phyloP scores from a whole-genome alignment of 805 yeast species.

The Lachancea lanzarotensis region DNA sequence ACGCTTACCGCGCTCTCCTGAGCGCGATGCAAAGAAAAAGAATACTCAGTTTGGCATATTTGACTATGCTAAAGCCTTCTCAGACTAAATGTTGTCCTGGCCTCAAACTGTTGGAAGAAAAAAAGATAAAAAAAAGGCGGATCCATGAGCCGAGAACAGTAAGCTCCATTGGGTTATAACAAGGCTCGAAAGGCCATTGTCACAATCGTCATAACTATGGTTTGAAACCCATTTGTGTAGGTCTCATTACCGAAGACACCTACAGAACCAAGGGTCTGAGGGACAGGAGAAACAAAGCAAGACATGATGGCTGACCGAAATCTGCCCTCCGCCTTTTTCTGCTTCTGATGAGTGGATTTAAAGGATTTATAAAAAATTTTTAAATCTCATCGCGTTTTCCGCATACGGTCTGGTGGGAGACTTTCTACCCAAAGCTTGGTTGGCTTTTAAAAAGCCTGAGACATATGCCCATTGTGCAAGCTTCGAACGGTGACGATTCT shows the following conservation, averaged over 20 bases:
- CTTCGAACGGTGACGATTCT: slow-evolving; percentile 72
- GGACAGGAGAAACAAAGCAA: slow-evolving; percentile 16
- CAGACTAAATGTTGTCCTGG: slow-evolving; percentile 2
- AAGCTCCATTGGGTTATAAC: slow-evolving; percentile 78
- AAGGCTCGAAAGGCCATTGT: slow-evolving; percentile 10
- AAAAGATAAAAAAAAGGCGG: slow-evolving; percentile 24
- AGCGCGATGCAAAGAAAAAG: not conserved
- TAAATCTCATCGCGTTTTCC: slow-evolving; percentile 53
- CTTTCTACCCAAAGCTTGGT: slow-evolving; percentile 71
- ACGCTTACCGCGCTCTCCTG: slow-evolving; percentile 7
- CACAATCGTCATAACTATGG: slow-evolving; percentile 72
- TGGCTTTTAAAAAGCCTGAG: slow-evolving; percentile 34
- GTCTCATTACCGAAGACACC: slow-evolving; percentile 57
- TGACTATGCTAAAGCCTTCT: slow-evolving; percentile 49
- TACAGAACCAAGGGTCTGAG: slow-evolving; percentile 6
- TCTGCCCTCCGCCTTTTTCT: not conserved
- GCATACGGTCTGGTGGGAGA: slow-evolving; percentile 67
- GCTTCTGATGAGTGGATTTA: slow-evolving; percentile 34
- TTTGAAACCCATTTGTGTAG: slow-evolving; percentile 41
- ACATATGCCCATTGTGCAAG: slow-evolving; percentile 45
- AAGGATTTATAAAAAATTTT: slow-evolving; percentile 29
- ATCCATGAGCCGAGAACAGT: slow-evolving; percentile 61
- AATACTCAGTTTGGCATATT: slow-evolving; percentile 44
- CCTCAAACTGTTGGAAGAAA: slow-evolving; percentile 26
- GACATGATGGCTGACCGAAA: not conserved